Evolutionary conservation across 768 basidiomycete genomes (phyloP), one percentile per base, ranked within the genome.

Genomic region (Russula sp.): DNA sequence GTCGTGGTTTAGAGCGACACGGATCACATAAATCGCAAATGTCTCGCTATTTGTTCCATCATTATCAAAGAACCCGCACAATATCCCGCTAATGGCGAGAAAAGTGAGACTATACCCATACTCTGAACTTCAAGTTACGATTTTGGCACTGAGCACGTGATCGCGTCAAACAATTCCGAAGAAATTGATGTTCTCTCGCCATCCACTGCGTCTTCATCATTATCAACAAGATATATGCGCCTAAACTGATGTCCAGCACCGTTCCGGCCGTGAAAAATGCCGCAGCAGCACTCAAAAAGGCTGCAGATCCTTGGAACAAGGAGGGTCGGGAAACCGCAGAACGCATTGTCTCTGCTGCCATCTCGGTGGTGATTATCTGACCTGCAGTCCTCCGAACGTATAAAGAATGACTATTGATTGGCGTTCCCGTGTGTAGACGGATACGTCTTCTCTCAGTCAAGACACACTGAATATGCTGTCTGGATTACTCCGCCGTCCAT

Each of bases 291-390:
- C 59, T 69, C 26, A 69, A 64, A 63, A 67, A 64, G 22, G 66
- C 66, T 42, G 59, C 68, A 22, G 68, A 55, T n/a, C 68, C 68
- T 6, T 67, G 68, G 68, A 67, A 53, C 30, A 64, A 69, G 38
- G 68, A 69, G 22, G 51, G 26, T 18, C 53, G 62, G 44, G 59
- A 61, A 46, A 64, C 50, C 10, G 66, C 66, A 14, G 67, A 57
- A 8, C 63, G 55, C 44, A 44, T 67, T 14, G 55, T 34, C 38
- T 50, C 67, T 14, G 64, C 55, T 22, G 67, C 57, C 3, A 57
- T 61, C 26, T 32, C 42, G 2, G 38, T 67, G 51, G 67, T 67
- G 55, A 67, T 67, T 49, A 36, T 58, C 32, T 48, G 32, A 53
- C 18, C 18, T 46, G 22, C 26, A 9, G 32, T 28, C 32, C 24